Evolutionary conservation across 176 grass and related monocot species (phyloP).

Genomic region (Aegilops tauschii): DNA sequence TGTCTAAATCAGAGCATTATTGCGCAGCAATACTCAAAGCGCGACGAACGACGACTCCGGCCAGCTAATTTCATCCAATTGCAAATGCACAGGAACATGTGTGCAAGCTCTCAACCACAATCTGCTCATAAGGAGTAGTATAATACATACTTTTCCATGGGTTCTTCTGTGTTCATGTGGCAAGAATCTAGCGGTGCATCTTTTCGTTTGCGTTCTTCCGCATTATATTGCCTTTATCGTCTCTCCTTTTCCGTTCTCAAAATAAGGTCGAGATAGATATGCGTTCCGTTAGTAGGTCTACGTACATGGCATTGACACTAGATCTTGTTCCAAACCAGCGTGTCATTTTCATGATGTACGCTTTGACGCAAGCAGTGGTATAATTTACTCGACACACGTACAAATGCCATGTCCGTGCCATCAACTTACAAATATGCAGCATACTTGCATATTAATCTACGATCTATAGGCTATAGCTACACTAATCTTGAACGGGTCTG

Average conservation of each 20-base stretch:
- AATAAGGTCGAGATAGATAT: no score
- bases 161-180: neutral
- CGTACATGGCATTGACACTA: conserved; percentile 2
- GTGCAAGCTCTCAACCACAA: no score
- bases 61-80: neutral
- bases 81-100: no score
- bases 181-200: neutral
- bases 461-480: no score
- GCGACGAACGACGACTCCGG: neutral
- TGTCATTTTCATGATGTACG: neutral
- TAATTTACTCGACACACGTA: neutral
- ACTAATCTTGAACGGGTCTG: neutral
- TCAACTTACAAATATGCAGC: neutral
- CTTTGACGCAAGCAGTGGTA: no score
- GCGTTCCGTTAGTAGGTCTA: no score
- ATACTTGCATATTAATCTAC: neutral
- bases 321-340: neutral
- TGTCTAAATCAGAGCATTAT: conserved; percentile 30
- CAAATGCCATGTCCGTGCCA: neutral
- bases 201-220: no score
- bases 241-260: no score
- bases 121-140: neutral
- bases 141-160: neutral
- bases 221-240: no score
- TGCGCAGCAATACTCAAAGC: conserved; percentile 1